A percentile compares a stretch with the other conserved stretches of the same genome.
These are phyloP conservation scores for Didymosphaeria variabile DNA, from an alignment of 2,329 filamentous ascomycete species.

Conservation along the genomic window DNA sequence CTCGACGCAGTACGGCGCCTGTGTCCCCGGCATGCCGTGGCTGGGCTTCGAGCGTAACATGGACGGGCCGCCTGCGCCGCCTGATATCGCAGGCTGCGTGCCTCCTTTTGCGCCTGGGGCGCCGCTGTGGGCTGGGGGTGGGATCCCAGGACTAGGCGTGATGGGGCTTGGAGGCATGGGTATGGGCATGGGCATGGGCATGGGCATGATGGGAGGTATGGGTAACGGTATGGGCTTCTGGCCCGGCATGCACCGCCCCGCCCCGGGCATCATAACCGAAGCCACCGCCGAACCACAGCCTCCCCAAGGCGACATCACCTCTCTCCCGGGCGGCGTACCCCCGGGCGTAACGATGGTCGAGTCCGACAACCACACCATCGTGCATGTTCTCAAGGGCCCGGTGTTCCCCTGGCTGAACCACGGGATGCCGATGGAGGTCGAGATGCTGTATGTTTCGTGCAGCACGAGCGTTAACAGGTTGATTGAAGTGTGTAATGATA, in stretches of 20 bases:
- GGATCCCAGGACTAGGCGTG: conserved; percentile 27
- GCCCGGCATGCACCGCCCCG: conserved; percentile 29
- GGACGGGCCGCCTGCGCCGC: conserved; percentile 37
- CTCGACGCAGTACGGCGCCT: conserved; percentile 14
- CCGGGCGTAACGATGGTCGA: conserved; percentile 40
- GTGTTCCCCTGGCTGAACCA: conserved; percentile 43
- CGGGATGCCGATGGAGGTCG: conserved; percentile 34
- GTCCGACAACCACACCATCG: conserved; percentile 34
- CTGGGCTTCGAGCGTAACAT: conserved; percentile 26
- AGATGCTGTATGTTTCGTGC: conserved; percentile 33
- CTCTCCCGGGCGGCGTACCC: conserved; percentile 38
- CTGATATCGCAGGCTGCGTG: conserved; percentile 29
- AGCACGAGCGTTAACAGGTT: conserved; percentile 40
- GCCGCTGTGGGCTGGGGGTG: conserved; percentile 38
- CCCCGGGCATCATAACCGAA: conserved; percentile 34
- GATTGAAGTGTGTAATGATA: conserved; percentile 40
- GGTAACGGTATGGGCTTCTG: conserved; percentile 18
- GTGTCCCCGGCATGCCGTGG: conserved; percentile 16
- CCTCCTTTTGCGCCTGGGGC: conserved; percentile 34
- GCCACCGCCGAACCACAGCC: conserved; percentile 31
- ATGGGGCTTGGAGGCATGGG: conserved; percentile 16
- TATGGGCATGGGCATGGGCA: neutral
- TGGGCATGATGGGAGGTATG: neutral
- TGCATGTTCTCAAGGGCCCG: conserved; percentile 39
- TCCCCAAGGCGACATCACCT: conserved; percentile 33